Evolutionary conservation across 2,329 filamentous ascomycete genomes (phyloP).

Genomic region (Tolypocladium capitatum): DNA sequence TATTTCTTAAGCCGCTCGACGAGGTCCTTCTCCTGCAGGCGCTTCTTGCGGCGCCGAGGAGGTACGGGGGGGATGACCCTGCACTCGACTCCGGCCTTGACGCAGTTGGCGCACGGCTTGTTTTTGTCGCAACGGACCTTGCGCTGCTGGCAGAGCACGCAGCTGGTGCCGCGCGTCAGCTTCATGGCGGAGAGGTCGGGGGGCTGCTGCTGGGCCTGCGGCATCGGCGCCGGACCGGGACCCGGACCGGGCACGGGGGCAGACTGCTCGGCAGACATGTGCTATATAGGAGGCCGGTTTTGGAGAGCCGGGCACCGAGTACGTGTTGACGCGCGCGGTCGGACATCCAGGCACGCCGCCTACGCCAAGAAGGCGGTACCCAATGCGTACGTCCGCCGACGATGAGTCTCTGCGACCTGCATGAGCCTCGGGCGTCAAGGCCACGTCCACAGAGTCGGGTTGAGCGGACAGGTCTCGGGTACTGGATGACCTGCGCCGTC

Average conservation of each 20-base stretch:
- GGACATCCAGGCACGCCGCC: not conserved
- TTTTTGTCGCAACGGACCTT: slow-evolving; percentile 64
- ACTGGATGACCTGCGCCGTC: not conserved
- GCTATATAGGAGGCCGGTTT: not conserved
- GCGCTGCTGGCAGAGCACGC: slow-evolving; percentile 61
- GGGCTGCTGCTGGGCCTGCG: slow-evolving; percentile 9
- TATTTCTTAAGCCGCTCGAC: slow-evolving; percentile 57
- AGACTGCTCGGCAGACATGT: slow-evolving; percentile 3
- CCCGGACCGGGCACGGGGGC: slow-evolving; percentile 1
- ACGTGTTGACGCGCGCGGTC: not conserved
- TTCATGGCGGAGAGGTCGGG: slow-evolving; percentile 34
- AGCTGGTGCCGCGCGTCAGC: slow-evolving; percentile 47
- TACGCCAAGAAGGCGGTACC: not conserved
- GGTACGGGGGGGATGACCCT: slow-evolving; percentile 43
- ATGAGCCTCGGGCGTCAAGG: not conserved
- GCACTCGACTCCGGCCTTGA: slow-evolving; percentile 49
- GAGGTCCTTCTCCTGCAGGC: slow-evolving; percentile 57
- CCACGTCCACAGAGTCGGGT: not conserved
- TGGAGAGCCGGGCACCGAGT: not conserved
- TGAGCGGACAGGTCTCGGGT: not conserved
- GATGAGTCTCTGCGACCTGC: not conserved
- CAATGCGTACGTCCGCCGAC: not conserved
- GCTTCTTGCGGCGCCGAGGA: slow-evolving; percentile 45
- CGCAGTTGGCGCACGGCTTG: slow-evolving; percentile 58
- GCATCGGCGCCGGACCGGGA: slow-evolving; percentile 6